These are phyloP conservation scores for Hygrocybe coccinea DNA, from an alignment of 768 basidiomycete genomes.

Conservation along the genomic window DNA sequence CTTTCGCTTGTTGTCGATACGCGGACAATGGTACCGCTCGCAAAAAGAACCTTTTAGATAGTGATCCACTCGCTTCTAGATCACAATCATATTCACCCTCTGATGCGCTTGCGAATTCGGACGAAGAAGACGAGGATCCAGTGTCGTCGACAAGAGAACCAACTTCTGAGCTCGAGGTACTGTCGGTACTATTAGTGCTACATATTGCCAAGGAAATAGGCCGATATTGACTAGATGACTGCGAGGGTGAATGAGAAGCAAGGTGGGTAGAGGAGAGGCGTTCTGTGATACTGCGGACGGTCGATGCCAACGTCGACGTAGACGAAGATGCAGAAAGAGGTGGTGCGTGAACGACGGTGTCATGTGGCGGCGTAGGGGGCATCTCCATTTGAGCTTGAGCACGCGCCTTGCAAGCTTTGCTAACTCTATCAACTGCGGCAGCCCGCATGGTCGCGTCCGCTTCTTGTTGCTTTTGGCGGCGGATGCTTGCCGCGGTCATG, in stretches of 20 bases:
- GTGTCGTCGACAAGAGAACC: conserved; percentile 61
- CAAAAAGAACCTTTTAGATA: conserved; percentile 44
- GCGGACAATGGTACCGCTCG: conserved; percentile 44
- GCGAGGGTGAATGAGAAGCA: conserved; percentile 24
- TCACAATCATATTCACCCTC: conserved; percentile 39
- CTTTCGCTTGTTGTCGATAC: conserved; percentile 27
- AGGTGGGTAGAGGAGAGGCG: conserved; percentile 47
- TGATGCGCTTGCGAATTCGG: conserved; percentile 47
- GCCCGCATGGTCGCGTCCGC: conserved; percentile 40
- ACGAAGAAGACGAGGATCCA: conserved; percentile 54
- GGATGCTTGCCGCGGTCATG: conserved; percentile 39
- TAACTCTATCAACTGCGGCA: conserved; percentile 50
- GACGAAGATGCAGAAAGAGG: conserved; percentile 33
- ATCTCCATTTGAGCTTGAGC: conserved; percentile 41
- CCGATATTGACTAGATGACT: conserved; percentile 9
- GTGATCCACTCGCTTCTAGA: conserved; percentile 13
- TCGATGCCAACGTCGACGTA: conserved; percentile 40
- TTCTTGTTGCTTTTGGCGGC: conserved; percentile 11
- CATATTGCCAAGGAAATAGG: conserved; percentile 36
- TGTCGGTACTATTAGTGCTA: conserved; percentile 40
- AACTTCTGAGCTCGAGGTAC: conserved; percentile 49
- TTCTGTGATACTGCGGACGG: conserved; percentile 56
- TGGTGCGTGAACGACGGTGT: conserved; percentile 8
- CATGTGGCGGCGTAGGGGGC: conserved; percentile 36
- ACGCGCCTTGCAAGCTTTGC: conserved; percentile 49